Conservation (phyloP, 352 stramenopile genomes). For the Globisporangium cylindrosporum region DNA sequence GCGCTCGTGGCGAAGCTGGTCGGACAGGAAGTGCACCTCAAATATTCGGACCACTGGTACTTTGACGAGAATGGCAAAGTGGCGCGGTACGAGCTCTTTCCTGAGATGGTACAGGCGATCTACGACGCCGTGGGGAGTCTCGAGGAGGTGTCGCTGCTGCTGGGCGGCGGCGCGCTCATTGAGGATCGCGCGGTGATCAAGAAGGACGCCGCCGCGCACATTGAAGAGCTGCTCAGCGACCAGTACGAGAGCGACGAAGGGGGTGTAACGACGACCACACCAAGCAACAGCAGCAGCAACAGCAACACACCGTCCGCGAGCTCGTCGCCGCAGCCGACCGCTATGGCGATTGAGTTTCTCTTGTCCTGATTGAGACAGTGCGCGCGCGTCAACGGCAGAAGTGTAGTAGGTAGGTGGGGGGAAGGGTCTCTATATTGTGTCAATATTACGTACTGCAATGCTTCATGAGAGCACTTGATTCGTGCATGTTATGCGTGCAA, state of each 20-base stretch:
- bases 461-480: too few species aligned
- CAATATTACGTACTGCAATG: too few species aligned
- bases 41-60: slow-evolving; percentile 31
- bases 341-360: slow-evolving; percentile 18
- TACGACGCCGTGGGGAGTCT: slow-evolving; percentile 28
- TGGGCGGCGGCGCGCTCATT: slow-evolving; percentile 18
- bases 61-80: slow-evolving; percentile 23
- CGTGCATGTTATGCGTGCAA: too few species aligned
- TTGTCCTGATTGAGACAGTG: slow-evolving; percentile 9
- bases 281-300: background rate
- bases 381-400: background rate
- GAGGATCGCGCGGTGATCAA: slow-evolving; percentile 9
- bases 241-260: background rate
- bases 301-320: background rate
- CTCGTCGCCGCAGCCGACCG: slow-evolving; percentile 1
- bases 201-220: background rate
- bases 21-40: slow-evolving; percentile 27
- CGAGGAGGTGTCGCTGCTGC: slow-evolving; percentile 24
- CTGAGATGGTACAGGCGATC: slow-evolving; percentile 29
- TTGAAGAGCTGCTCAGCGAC: background rate
- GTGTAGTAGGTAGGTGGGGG: too few species aligned
- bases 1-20: slow-evolving; percentile 30
- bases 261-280: background rate
- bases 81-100: slow-evolving; percentile 18
- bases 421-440: too few species aligned